Evolutionary conservation across 2,329 filamentous ascomycete species (phyloP), one percentile per base, ranked within the genome.

Genomic region (Talaromyces albobiverticillius): DNA sequence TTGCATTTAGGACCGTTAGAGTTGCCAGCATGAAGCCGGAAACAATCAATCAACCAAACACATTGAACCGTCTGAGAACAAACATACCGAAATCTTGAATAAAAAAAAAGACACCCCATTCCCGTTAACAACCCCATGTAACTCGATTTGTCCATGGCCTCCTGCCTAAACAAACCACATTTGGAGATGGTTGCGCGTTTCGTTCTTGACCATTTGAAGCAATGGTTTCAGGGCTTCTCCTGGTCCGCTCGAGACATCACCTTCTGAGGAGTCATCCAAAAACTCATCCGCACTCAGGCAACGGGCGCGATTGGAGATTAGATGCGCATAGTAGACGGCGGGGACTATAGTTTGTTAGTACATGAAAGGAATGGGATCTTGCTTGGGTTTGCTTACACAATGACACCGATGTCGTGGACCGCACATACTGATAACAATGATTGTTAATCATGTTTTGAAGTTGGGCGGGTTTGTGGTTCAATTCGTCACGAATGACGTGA

Each of bases 241-340:
- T 14, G 14, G 9, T 6, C 8, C 16, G 16, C 22, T 29, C 10
- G 8, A 11, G 10, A 2, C 3, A 34, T 34, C 45, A 63, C 59
- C 29, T 59, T 59, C 56, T 68, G 70, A 1, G 50, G 57, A 22
- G 57, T 36, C 34, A 13, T 52, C 49, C 10, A 26, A 13, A 18
- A 46, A 52, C 23, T 52, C 49, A 22, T 52, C 49, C 9, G 32
- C 20, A n/a, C 49, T 46, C 40, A 29, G 49, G 34, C 41, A 78
- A 51, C 85, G 85, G 18, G 89, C 90, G 47, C 94, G 89, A 55
- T 85, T 84, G 8, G 90, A 87, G 31, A 92, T 91, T 59, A 99
- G 74, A 71, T 99, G 94, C 0, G 95, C 91, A 62, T 99, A 99
- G 79, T 99, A 99, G 0, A 97, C 87, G 0, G 94, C 91, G 0